Percentiles rank a stretch among this genome's conserved stretches.
Evolutionary conservation across 495 filamentous ascomycete species (phyloP).

Genomic region (Xylaria flabelliformis): DNA sequence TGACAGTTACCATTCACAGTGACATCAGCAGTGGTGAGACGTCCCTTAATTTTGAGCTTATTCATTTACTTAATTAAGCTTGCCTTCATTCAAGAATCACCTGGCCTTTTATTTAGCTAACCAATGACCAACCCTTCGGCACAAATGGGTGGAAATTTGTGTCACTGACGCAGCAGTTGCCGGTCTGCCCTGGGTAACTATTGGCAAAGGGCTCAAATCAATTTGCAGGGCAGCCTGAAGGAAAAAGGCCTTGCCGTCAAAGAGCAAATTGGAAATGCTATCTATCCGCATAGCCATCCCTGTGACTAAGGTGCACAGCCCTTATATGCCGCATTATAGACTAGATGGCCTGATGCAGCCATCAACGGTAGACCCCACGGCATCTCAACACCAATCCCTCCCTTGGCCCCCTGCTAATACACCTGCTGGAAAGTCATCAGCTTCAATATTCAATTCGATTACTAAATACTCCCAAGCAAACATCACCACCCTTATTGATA

Average conservation of each 20-base stretch:
- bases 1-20: not conserved
- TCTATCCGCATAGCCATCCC: not conserved
- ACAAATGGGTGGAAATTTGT: conserved; percentile 12
- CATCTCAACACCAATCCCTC: conserved; percentile 24
- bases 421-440: not conserved
- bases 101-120: not conserved
- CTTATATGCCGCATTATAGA: conserved; percentile 9
- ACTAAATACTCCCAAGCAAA: not conserved
- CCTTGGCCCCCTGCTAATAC: conserved; percentile 13
- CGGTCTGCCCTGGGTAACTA: not conserved
- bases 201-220: not conserved
- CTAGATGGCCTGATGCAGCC: conserved; percentile 15
- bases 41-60: not conserved
- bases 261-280: conserved; percentile 15
- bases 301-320: conserved; percentile 21
- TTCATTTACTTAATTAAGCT: not conserved
- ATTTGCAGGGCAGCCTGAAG: not conserved
- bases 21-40: not conserved
- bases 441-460: not conserved
- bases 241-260: conserved; percentile 8
- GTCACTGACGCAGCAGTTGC: not conserved
- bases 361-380: conserved; percentile 21
- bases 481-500: not conserved
- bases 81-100: not conserved
- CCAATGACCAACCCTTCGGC: not conserved